Base-by-base conservation (phyloP, 805 yeast genomes). In the Candida qinlingensis region DNA sequence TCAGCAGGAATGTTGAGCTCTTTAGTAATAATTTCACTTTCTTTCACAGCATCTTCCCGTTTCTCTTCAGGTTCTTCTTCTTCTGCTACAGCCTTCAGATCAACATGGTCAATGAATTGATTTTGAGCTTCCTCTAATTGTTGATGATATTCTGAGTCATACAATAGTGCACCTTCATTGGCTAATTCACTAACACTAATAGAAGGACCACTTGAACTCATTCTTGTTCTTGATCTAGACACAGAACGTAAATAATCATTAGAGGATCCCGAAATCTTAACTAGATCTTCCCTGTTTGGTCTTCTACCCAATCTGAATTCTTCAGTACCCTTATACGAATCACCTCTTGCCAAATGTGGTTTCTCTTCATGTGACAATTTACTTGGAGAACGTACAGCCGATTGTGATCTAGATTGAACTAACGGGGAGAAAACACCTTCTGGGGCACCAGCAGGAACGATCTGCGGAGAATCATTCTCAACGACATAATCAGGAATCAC, bases 271-370 rank as follows among this genome's bases (percentile, higher is more conserved):
- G 65, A 69, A 4, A 66, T 65, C 39, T 51, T 48, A 3, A 52
- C n/a, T 5, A 46, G 31, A 37, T 61, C 67, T 30, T 63, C 71
- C 37, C 62, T 59, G 26, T 47, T 47, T 3, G 55, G 36, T 26
- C 43, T 49, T 55, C 63, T 57, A 31, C 63, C 62, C 3, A 55
- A 45, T 50, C 61, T 54, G 25, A 41, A 73, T 42, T 73, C 64
- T 43, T 73, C 70, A 9, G 81, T 78, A 57, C 77, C 76, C 57
- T 83, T 86, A 61, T 85, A 85, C 1, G 90, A 81, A 54, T 84
- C 91, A 36, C 92, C 94, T 52, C 86, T 73, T 3, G 92, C 91
- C 57, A 85, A 70, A 65, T 84, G 87, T 1, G 90, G 89, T 48
- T 61, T 70, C 30, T 49, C 46, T 19, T 25, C 41, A 44, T 46